A percentile compares a stretch with the other conserved stretches of the same genome.
phyloP scores from a whole-genome alignment of 805 yeast genomes.

The Wickerhamomyces chaumierensis region DNA sequence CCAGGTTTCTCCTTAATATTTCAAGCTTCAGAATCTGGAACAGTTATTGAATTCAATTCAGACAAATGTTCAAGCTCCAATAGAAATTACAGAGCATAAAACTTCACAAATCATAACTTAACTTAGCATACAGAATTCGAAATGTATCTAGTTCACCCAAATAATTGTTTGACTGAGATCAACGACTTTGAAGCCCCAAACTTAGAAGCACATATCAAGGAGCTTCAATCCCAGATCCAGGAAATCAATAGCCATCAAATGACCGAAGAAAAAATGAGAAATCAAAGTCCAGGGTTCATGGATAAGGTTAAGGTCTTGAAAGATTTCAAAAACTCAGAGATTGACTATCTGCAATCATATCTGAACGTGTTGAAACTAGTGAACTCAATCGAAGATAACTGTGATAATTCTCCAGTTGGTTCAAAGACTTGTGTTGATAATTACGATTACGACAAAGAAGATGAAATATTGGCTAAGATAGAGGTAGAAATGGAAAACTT shows the following conservation, averaged over 20 bases:
- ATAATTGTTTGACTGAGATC: constrained; percentile 13
- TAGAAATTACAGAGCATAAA: too few species aligned
- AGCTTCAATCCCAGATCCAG: constrained; percentile 7
- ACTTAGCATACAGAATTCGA: too few species aligned
- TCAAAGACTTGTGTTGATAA: neutral
- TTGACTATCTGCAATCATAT: constrained; percentile 12
- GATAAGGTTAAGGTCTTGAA: constrained; percentile 1
- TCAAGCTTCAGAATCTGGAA: too few species aligned
- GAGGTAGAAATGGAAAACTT: constrained; percentile 11
- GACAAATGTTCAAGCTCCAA: too few species aligned
- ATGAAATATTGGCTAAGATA: constrained; percentile 14
- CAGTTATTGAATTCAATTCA: too few species aligned
- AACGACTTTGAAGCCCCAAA: constrained; percentile 14
- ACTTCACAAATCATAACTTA: too few species aligned
- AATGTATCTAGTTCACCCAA: constrained; percentile 15
- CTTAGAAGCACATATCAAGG: constrained; percentile 5
- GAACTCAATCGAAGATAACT: constrained; percentile 9
- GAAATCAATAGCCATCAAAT: neutral
- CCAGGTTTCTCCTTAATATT: too few species aligned
- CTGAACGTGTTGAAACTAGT: constrained; percentile 10
- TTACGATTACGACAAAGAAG: constrained; percentile 18
- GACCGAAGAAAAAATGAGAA: neutral
- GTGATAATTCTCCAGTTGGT: constrained; percentile 3
- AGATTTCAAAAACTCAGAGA: constrained; percentile 8
- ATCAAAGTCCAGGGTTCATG: neutral